Evolutionary conservation across 768 basidiomycete genomes (phyloP), one percentile per base, ranked within the genome.

Genomic region (Paxillus involutus): DNA sequence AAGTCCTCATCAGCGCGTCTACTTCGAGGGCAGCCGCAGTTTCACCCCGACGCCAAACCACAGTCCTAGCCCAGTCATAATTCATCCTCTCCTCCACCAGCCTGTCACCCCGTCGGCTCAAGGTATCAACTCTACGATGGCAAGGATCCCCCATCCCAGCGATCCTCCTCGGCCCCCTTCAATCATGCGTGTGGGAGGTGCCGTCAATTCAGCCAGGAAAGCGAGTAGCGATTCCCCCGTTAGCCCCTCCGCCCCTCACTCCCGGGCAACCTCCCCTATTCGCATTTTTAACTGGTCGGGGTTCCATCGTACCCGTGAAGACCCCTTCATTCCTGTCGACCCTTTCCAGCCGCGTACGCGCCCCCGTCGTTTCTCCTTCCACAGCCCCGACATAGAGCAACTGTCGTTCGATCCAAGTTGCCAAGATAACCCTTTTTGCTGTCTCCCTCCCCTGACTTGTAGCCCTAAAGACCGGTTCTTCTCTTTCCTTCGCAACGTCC

Each of bases 251-350:
- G 62, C 63, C 1, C 64, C 75, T 8, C 76, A 69, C 42, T 77
- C 77, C 11, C 75, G 79, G 36, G 66, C 74, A 3, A 66, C 72
- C 0, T 88, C 86, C 1, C 87, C 88, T 0, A 70, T 88, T 0
- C 80, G 85, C 10, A 71, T 84, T 16, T 73, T 88, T 14, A 75
- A 78, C 13, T 81, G 79, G 75, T 73, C 80, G 1, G 74, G 76
- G 10, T 75, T 85, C 12, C 78, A 82, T 16, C 77, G 84, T 8
- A 68, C 72, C 19, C 72, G 72, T 26, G 81, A 83, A 51, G 82
- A 83, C 24, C 77, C 77, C 0, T 85, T 85, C 55, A 65, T 84
- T 4, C 83, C 83, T 1, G 59, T 84, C 4, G 73, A 85, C 55
- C 84, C 84, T 12, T 85, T 78, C 65, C 75, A 62, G 59, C 63